Evolutionary conservation across 345 rosid genomes (phyloP), one percentile per base, ranked within the genome.

Genomic region (Alliaria petiolata): DNA sequence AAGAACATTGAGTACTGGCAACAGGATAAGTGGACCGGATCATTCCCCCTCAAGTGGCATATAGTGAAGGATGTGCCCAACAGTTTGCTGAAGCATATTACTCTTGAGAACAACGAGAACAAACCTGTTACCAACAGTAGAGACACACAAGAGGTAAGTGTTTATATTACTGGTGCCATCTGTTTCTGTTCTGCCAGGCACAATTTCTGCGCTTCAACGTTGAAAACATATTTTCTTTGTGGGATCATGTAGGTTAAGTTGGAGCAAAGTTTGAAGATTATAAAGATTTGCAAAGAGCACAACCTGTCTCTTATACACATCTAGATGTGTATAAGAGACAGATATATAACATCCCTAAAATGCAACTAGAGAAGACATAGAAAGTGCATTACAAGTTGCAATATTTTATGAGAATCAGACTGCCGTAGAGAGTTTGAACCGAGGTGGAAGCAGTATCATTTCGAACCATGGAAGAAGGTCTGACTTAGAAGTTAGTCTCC

Each of bases 21-120:
- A 36, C 95, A 89, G 47, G 93, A 91, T 75, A 91, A 89, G 75
- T 91, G 97, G 97, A 89, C 86, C 52, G 97, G 97, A 20, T 87
- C 84, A 69, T 91, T 89, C 82, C 85, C 88, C 0, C 80, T 91
- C 17, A 89, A 85, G 82, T 91, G 96, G 97, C 97, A 84, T 67
- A 76, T 91, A 40, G 81, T 89, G 6, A 91, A 91, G 78, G 95
- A 91, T 83, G 83, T 91, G 7, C 93, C 95, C 16, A 91, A 91
- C 69, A 84, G 83, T 73, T 81, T 79, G 51, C 75, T 91, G 85
- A 89, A 83, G 79, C 95, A 89, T 80, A 91, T 87, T 17, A 88
- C 81, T 2, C 87, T 91, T 0, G 95, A 91, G 78, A 87, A 91
- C 80, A 91, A 91, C 9, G 97, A 91, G 84, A 89, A 85, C 83